Evolutionary conservation across 352 stramenopile genomes (phyloP).

Genomic region (Blastocystis sp.): DNA sequence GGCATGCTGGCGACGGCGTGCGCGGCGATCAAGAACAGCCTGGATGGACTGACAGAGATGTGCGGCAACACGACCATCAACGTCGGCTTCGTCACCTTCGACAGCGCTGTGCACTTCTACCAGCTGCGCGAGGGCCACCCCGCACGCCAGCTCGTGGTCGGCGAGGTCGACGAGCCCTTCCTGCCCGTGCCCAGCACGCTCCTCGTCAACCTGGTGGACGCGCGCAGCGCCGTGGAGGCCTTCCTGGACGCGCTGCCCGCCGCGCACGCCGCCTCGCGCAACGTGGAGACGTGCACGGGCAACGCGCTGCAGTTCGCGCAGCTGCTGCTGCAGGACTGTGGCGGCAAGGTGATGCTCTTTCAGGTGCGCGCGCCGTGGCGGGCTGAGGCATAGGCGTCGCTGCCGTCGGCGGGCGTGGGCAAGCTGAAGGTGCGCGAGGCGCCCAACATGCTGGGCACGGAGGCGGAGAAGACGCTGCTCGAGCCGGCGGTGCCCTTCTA

Average conservation of each 20-base stretch:
- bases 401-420: constrained; percentile 80
- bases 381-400: constrained; percentile 69
- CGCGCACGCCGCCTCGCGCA: constrained; percentile 82
- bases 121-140: constrained; percentile 69
- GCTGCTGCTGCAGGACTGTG: constrained; percentile 89
- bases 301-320: constrained; percentile 89
- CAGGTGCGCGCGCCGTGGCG: constrained; percentile 66
- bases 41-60: constrained; percentile 76
- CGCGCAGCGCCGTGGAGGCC: constrained; percentile 84
- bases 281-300: constrained; percentile 75
- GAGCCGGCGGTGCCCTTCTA: constrained; percentile 80
- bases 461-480: constrained; percentile 80
- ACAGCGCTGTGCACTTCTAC: constrained; percentile 85
- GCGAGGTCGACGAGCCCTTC: constrained; percentile 83
- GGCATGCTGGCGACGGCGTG: constrained; percentile 78
- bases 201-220: constrained; percentile 93
- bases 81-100: constrained; percentile 82
- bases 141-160: constrained; percentile 24
- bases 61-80: constrained; percentile 46
- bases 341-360: constrained; percentile 81
- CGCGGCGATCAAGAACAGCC: constrained; percentile 76
- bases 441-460: constrained; percentile 77
- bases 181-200: constrained; percentile 86
- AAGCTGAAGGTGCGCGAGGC: constrained; percentile 80
- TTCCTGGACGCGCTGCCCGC: constrained; percentile 89